Conservation (phyloP, 208 protist species). For the Tritrichomonas musculus region DNA sequence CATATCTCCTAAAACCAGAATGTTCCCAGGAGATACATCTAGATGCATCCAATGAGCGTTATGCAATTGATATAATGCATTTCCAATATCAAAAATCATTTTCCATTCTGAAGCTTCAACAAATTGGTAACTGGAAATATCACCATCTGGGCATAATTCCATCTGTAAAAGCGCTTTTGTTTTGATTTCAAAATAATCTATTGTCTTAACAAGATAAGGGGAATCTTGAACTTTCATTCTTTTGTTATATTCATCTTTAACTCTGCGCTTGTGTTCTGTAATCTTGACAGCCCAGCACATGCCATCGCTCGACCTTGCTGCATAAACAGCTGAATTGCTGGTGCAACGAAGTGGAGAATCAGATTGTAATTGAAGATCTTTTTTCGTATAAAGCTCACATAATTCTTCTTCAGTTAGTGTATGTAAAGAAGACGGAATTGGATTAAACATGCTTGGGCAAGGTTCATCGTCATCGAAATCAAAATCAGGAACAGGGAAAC, state of each 20-base stretch:
- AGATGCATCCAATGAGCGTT: not conserved
- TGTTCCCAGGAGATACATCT: slow-evolving; percentile 16
- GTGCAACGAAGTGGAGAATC: not conserved
- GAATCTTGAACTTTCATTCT: not conserved
- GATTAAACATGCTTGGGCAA: not conserved
- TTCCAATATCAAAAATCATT: slow-evolving; percentile 16
- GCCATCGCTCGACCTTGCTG: not conserved
- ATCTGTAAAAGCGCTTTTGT: slow-evolving; percentile 25
- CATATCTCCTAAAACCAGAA: not conserved
- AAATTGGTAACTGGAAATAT: not conserved
- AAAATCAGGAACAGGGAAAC: slow-evolving; percentile 5
- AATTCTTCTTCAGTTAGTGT: not conserved
- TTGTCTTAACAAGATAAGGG: not conserved
- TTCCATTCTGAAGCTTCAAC: not conserved
- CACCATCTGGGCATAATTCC: not conserved
- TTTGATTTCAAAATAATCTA: not conserved
- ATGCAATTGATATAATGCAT: not conserved
- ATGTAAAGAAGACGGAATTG: not conserved
- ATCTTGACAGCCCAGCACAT: not conserved
- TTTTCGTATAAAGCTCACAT: not conserved
- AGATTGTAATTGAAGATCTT: not conserved
- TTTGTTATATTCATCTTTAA: not conserved
- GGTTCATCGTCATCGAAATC: slow-evolving; percentile 9
- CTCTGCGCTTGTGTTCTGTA: not conserved
- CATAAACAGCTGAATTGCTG: not conserved